phyloP scores from a whole-genome alignment of 2,329 filamentous ascomycete genomes.

The Neopestalotiopsis clavispora region DNA sequence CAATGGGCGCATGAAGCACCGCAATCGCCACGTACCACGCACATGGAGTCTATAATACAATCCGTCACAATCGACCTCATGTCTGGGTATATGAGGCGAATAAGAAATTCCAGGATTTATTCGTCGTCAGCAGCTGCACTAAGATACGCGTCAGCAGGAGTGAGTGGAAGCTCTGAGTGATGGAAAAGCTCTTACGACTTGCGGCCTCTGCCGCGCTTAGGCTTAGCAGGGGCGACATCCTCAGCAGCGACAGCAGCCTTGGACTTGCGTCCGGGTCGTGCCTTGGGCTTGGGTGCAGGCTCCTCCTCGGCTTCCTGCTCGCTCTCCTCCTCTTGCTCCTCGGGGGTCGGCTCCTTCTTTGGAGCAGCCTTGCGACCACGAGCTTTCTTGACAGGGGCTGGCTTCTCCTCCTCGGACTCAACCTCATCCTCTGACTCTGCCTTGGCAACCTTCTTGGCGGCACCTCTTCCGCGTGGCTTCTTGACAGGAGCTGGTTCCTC shows the following conservation, averaged over 20 bases:
- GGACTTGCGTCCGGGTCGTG: conserved; percentile 25
- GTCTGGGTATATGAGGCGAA: neutral
- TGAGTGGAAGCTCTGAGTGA: neutral
- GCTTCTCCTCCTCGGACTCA: conserved; percentile 33
- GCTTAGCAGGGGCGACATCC: conserved; percentile 5
- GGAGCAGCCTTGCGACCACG: conserved; percentile 13
- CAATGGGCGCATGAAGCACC: neutral
- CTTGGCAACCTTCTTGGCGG: conserved; percentile 33
- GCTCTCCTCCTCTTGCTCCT: conserved; percentile 26
- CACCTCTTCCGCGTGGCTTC: conserved; percentile 25
- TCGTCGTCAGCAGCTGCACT: conserved; percentile 4
- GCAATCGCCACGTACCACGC: neutral
- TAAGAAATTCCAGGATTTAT: neutral
- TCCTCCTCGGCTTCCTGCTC: conserved; percentile 20
- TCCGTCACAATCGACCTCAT: neutral
- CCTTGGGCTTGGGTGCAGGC: conserved; percentile 18
- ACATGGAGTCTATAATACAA: neutral
- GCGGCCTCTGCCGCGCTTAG: conserved; percentile 15
- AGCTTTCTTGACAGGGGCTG: conserved; percentile 39
- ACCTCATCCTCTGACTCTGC: conserved; percentile 30
- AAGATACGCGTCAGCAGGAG: neutral
- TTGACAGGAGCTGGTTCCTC: conserved; percentile 34
- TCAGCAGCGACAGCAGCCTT: conserved; percentile 14
- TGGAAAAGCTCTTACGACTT: conserved; percentile 15
- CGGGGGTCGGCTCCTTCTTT: conserved; percentile 23